These are phyloP conservation scores for Carpinus viminea DNA, from an alignment of 306 rosid species.

Conservation along the genomic window DNA sequence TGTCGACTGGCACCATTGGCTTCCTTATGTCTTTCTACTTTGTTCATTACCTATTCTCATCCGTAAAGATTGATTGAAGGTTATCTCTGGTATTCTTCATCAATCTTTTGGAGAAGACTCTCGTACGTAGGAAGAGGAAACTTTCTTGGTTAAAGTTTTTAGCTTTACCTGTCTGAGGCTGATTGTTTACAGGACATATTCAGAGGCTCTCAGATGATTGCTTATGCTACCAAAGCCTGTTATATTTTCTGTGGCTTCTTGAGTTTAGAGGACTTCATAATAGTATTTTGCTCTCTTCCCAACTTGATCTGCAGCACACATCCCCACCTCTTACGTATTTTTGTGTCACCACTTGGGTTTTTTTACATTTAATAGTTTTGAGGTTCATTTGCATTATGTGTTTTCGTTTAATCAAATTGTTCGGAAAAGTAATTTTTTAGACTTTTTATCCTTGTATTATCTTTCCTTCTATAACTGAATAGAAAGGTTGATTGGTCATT, in stretches of 20 bases:
- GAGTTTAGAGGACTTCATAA: slow-evolving; percentile 5
- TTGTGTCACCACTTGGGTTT: slow-evolving; percentile 13
- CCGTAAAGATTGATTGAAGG: slow-evolving; percentile 83
- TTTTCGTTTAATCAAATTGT: slow-evolving; percentile 33
- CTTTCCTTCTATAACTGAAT: slow-evolving; percentile 31
- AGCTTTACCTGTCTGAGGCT: slow-evolving; percentile 42
- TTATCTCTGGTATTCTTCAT: slow-evolving; percentile 26
- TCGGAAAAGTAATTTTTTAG: slow-evolving; percentile 42
- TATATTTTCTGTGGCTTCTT: slow-evolving; percentile 18
- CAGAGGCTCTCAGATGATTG: slow-evolving; percentile 30
- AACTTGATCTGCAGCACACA: slow-evolving; percentile 37
- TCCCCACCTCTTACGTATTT: slow-evolving; percentile 7
- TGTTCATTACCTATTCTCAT: slow-evolving; percentile 90
- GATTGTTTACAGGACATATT: slow-evolving; percentile 31
- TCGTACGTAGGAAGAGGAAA: slow-evolving; percentile 30
- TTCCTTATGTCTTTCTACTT: slow-evolving; percentile 89
- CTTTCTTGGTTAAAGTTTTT: slow-evolving; percentile 29
- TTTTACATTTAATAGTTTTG: slow-evolving; percentile 28
- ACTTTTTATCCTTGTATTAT: slow-evolving; percentile 22
- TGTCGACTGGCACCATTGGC: slow-evolving; percentile 86
- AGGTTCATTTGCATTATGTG: slow-evolving; percentile 26
- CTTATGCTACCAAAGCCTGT: slow-evolving; percentile 27
- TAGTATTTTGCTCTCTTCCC: slow-evolving; percentile 26
- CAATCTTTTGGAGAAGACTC: slow-evolving; percentile 37
- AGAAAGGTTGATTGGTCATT: slow-evolving; percentile 32